These are phyloP conservation scores for Trematosphaeria pertusa DNA, from an alignment of 2,329 filamentous ascomycete species.

Conservation along the genomic window DNA sequence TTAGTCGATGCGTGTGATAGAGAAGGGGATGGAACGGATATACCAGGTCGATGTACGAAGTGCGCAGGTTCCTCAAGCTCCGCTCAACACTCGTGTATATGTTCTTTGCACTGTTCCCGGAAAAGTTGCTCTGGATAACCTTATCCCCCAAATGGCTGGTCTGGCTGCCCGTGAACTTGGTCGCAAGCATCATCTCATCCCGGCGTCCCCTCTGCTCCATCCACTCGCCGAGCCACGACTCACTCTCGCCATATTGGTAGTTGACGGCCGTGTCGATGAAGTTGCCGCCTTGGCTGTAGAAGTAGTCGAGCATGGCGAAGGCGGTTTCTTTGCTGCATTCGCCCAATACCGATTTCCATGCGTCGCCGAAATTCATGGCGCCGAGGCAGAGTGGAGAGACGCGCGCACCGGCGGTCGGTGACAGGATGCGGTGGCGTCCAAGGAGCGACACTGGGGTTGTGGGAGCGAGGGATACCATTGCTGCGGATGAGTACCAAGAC, in stretches of 20 bases:
- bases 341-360: constrained; percentile 67
- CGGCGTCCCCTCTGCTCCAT: constrained; percentile 46
- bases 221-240: constrained; percentile 55
- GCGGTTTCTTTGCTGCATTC: constrained; percentile 68
- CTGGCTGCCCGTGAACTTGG: constrained; percentile 50
- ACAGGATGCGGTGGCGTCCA: constrained; percentile 70
- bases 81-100: constrained; percentile 28
- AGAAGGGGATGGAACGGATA: constrained; percentile 36
- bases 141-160: constrained; percentile 9
- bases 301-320: constrained; percentile 71
- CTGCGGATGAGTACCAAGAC: too few species aligned
- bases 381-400: constrained; percentile 60
- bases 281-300: constrained; percentile 71
- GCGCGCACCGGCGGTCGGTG: constrained; percentile 68
- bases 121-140: constrained; percentile 30
- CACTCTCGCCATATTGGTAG: constrained; percentile 51
- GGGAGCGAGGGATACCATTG: constrained; percentile 9
- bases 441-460: constrained; percentile 57
- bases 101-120: constrained; percentile 33
- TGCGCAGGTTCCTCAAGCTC: constrained; percentile 49
- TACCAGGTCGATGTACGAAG: constrained; percentile 68
- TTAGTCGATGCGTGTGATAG: constrained; percentile 36
- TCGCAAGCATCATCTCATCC: constrained; percentile 52
- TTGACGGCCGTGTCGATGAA: constrained; percentile 70
- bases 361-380: constrained; percentile 69